Percentiles rank a stretch among this genome's conserved stretches.
These are phyloP conservation scores for Pseudisothecium myosuroides DNA, from an alignment of 225 moss, liverwort and hornwort genomes.

Conservation along the genomic window DNA sequence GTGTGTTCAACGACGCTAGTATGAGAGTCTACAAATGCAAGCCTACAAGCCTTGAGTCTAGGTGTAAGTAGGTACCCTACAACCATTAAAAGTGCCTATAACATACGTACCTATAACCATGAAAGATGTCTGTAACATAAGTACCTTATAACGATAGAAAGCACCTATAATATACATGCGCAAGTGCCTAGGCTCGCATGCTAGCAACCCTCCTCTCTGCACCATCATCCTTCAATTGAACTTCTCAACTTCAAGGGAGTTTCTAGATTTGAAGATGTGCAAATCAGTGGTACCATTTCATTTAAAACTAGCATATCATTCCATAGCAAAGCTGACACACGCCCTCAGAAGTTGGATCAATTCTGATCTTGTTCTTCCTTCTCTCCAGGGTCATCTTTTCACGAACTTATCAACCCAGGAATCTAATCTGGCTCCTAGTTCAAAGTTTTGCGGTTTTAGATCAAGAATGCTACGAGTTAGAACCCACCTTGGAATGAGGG, in stretches of 20 bases:
- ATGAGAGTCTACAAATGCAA: neutral
- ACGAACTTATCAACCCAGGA: neutral
- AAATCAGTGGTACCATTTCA: neutral
- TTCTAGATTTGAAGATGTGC: neutral
- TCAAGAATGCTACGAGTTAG: neutral
- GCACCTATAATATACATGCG: too few relatives aligned
- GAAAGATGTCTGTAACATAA: too few relatives aligned
- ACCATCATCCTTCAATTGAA: neutral
- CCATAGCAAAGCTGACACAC: neutral
- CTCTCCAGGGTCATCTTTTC: neutral
- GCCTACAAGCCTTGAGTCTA: too few relatives aligned
- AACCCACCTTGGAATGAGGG: neutral
- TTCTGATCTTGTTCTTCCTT: neutral
- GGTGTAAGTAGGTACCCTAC: neutral
- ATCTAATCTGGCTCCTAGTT: neutral
- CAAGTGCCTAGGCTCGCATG: neutral
- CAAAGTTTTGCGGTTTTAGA: neutral
- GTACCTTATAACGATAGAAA: too few relatives aligned
- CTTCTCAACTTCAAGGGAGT: neutral
- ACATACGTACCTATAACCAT: too few relatives aligned
- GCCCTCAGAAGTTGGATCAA: neutral
- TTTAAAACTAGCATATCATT: neutral
- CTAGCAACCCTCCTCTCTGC: neutral
- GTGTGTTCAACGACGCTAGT: accelerated
- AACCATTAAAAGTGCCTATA: neutral